Base-by-base conservation (phyloP, 2,329 filamentous ascomycete species). In the Colletotrichum paranaense region DNA sequence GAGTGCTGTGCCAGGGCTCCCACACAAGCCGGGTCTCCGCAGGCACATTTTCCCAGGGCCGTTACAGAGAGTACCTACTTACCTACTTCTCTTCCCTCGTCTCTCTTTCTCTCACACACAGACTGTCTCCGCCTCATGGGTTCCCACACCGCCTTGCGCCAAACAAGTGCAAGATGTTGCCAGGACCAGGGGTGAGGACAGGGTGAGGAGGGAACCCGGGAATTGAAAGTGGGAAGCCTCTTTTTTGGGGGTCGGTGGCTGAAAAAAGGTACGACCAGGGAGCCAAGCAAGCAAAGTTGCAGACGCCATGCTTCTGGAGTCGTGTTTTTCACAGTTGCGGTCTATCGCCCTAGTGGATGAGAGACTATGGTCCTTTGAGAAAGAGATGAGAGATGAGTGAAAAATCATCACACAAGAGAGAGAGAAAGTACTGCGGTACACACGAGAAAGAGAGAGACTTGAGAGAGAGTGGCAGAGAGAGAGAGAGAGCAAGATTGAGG, bases 71-170 rank as follows among this genome's bases (percentile, higher is more conserved):
- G 8, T 32, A 32, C 30, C 11, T 32, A 32, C 2, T 32, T 32
- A 4, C 30, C 30, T 12, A 19, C 30, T 24, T 66, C 26, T 59
- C 24, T 19, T 38, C 55, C 63, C 52, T n/a, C 56, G 26, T 46
- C 9, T 52, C 38, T 35, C 42, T 38, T 22, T 38, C 22, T 42
- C 28, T 53, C 38, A 14, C 16, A 30, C 46, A 46, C 38, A 28
- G 49, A 16, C 35, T 30, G n/a, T 30, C 57, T 52, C 53, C 35
- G n/a, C 65, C 42, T 57, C 57, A 57, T 56, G 28, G 19, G 65
- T 60, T 59, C 28, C 66, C 59, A 73, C 70, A 73, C 70, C 70
- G 70, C 70, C 70, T 73, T 64, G 66, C 56, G 60, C 71, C 62
- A 67, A 52, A 73, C 62, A 62, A 62, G 66, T 59, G 65, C 67